Percentiles rank a stretch among this genome's conserved stretches.
Conservation (phyloP, 345 rosid genomes). For the Arabis hirsuta region DNA sequence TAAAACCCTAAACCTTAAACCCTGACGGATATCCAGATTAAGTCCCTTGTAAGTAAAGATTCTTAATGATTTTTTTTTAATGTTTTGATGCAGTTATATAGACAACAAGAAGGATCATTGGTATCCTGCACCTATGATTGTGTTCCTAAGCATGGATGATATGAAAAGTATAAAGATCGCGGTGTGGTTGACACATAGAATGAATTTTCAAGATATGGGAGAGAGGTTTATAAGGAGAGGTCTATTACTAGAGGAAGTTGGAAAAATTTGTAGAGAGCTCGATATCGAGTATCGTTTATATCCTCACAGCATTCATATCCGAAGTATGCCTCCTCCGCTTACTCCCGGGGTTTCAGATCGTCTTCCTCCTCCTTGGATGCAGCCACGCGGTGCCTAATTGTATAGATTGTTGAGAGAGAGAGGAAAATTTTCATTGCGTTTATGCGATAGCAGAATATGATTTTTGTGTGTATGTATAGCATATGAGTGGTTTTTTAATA, state of each 20-base stretch:
- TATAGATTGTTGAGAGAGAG: background rate
- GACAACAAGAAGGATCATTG: constrained; percentile 82
- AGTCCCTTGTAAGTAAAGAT: constrained; percentile 22
- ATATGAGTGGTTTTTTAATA: constrained; percentile 8
- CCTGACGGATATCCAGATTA: background rate
- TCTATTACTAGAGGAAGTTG: constrained; percentile 68
- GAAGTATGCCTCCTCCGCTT: constrained; percentile 51
- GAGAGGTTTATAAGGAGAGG: constrained; percentile 67
- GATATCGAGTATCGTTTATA: constrained; percentile 78
- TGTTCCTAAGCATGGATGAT: constrained; percentile 60
- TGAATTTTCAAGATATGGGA: constrained; percentile 86
- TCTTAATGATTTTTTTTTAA: background rate
- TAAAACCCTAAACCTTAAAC: constrained; percentile 10
- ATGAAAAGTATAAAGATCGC: constrained; percentile 65
- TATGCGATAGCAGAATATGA: constrained; percentile 1
- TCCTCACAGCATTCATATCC: constrained; percentile 65
- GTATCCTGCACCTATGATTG: constrained; percentile 64
- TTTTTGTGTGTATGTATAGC: constrained; percentile 9
- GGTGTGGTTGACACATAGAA: constrained; percentile 69
- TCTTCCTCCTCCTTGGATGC: constrained; percentile 54
- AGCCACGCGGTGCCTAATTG: constrained; percentile 23
- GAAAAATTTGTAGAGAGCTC: constrained; percentile 68
- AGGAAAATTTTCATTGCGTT: background rate
- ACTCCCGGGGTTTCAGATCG: constrained; percentile 42
- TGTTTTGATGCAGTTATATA: constrained; percentile 48